Evolutionary conservation across 345 rosid species (phyloP), one percentile per base, ranked within the genome.

Genomic region (Syzygium oleosum): DNA sequence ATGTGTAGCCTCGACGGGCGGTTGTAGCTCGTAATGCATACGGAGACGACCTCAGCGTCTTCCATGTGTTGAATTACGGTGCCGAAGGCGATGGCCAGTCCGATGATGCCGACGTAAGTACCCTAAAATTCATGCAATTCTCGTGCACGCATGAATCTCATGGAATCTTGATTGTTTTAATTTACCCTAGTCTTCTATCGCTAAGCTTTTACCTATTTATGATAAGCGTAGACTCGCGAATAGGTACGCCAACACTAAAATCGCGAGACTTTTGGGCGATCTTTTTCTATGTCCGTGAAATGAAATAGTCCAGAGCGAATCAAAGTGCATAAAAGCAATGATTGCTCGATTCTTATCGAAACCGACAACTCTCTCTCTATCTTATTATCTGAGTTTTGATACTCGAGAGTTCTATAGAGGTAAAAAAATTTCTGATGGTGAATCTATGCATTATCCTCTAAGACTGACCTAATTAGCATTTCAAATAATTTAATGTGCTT

Each of bases 1-100:
- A 61, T n/a, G 68, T n/a, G 34, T n/a, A 27, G 68, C 34, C 68
- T 61, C 4, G 68, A 61, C 9, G 2, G 58, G 31, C 46, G 19
- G 12, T 61, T 61, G 73, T 38, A 61, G 2, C 68, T 29, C 8
- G 68, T 22, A 9, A 31, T 59, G 68, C 31, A 25, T 59, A 27
- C 27, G 68, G 68, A 59, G 68, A 59, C 27, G 16, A 59, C 31
- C 68, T 59, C 85, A 14, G 85, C 5, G n/a, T 84, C 38, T 15
- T 51, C 56, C 3, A 84, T 0, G 25, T 51, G 38, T 43, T 84
- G 85, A 51, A 87, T n/a, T 91, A 52, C 85, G 92, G 92, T 19
- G 91, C 90, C 2, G 34, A 58, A 5, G 93, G 91, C 51, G 51
- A 91, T 87, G 90, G 88, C 52, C 29, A 29, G 4, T 85, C 90